Percentiles rank a stretch among this genome's conserved stretches.
These are phyloP conservation scores for Aspergillus leporis DNA, from an alignment of 495 filamentous ascomycete genomes.

Conservation along the genomic window DNA sequence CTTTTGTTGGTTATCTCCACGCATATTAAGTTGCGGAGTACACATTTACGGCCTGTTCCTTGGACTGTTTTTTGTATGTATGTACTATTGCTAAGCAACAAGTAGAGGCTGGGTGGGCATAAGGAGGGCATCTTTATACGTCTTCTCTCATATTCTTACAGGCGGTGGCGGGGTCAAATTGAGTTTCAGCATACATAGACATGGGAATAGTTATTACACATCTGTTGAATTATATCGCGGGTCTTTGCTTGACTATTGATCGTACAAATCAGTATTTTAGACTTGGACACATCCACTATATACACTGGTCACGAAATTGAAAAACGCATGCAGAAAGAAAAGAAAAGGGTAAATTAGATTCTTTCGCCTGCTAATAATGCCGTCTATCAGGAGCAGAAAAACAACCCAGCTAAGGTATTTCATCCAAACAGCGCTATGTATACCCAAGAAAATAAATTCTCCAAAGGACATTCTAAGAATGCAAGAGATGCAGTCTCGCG, in stretches of 20 bases:
- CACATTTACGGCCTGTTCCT: neutral
- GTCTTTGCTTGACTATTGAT: neutral
- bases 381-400: neutral
- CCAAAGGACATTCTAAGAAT: neutral
- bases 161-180: neutral
- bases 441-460: neutral
- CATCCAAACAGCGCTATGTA: neutral
- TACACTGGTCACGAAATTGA: neutral
- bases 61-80: neutral
- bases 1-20: conserved; percentile 12
- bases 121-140: neutral
- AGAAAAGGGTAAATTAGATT: neutral
- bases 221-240: neutral
- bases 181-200: neutral
- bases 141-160: neutral
- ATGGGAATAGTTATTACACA: neutral
- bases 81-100: conserved; percentile 1
- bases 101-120: neutral
- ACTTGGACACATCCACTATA: neutral
- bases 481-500: neutral
- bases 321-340: neutral
- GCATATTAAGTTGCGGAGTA: neutral
- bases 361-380: neutral
- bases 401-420: neutral
- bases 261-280: neutral